Evolutionary conservation across 2,329 filamentous ascomycete species (phyloP), one percentile per base, ranked within the genome.

Genomic region (Karstenula rhodostoma): DNA sequence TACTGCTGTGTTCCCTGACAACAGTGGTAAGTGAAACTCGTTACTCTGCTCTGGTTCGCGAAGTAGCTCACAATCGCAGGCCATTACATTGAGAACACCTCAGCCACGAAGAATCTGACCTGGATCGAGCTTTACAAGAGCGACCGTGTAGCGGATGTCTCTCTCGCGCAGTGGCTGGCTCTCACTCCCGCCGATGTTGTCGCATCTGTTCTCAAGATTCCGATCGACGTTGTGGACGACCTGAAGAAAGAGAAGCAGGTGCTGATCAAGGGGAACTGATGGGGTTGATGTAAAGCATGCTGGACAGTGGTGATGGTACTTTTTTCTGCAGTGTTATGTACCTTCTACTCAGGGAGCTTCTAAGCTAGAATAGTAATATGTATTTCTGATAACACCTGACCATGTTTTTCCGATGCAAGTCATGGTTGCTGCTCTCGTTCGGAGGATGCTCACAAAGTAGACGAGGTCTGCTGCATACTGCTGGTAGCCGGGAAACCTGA

Each of bases 121-220:
- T 90, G 86, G 85, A 85, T 91, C 32, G 89, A 91, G 72, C 84
- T 91, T 19, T 91, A 89, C 80, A 90, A 89, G 78, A 86, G 84
- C 44, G 87, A 90, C 62, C 83, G 85, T 2, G 87, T 91, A 1
- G 86, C 85, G 0, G 89, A 91, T 69, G 88, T 91, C 63, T 84
- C 86, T 0, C 74, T 91, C 46, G 87, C 85, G 0, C 89, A 91
- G 73, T 92, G 89, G 89, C 79, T 92, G 42, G 89, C 88, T 0
- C 77, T 90, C 53, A 90, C 89, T 0, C 89, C 89, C 0, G 79
- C 85, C 0, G 84, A 87, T 50, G 82, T 90, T 53, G 87, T 89
- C 17, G 85, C 86, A 0, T 82, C 86, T 73, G 82, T 83, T 2
- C 78, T 89, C 15, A 88, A 88, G 67, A 82, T 89, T 15, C 83